Evolutionary conservation across 257 asterid genomes (phyloP), one percentile per base, ranked within the genome.

Genomic region (Anisodus tanguticus): DNA sequence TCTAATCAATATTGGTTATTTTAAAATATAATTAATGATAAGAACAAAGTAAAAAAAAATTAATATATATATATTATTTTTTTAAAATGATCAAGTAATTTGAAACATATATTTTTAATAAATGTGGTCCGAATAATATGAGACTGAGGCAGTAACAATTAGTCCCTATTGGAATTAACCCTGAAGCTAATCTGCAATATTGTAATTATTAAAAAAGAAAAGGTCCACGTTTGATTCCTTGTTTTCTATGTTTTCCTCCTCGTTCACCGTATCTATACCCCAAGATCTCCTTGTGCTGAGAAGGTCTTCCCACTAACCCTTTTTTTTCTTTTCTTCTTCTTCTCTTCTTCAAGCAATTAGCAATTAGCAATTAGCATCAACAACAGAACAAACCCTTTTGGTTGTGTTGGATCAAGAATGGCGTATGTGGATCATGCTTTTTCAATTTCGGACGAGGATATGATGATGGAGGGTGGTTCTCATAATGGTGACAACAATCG

Each of bases 361-460:
- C 62, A 74, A 41, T 41, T 72, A 66, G 4, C 26, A 22, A 22
- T 22, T 60, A 60, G 35, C 67, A 60, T 58, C 11, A 60, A 60
- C 13, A 60, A 22, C 8, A 60, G 1, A 60, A 8, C 11, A 17
- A 60, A 17, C 35, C 67, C 35, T 2, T n/a, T 47, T 47, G 1
- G 6, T 58, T 58, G 9, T 16, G 17, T 58, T 17, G 16, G 11
- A n/a, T n/a, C 11, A 7, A 64, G 15, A 64, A 95, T 97, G 99
- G 99, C 99, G 69, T 97, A 97, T 63, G 98, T 94, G 17, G 98
- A 94, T 93, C 99, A 95, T 88, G 94, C 99, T 6, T 97, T 97
- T 88, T 97, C 99, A 89, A 94, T 97, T 37, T 92, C 99, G 80
- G 99, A 97, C 82, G 99, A 97, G 86, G 99, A 97, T 85, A 91